These are phyloP conservation scores for Tuber indicum DNA, from an alignment of 495 filamentous ascomycete genomes.

Conservation along the genomic window DNA sequence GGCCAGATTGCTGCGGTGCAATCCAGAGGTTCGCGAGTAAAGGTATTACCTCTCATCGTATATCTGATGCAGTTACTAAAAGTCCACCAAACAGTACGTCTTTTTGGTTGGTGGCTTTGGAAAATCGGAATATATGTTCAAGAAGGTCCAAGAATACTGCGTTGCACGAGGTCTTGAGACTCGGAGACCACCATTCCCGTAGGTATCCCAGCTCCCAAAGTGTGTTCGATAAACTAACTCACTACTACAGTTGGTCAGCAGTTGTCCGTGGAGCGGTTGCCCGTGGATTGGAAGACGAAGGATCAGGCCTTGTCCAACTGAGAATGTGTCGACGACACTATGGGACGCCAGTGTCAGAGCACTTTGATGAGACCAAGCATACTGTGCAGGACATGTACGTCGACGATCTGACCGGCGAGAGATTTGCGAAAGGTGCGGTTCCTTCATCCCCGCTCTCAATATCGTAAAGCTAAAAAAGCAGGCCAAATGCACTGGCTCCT, in stretches of 20 bases:
- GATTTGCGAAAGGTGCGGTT: slow-evolving; percentile 17
- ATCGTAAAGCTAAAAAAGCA: slow-evolving; percentile 2
- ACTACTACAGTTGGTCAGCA: slow-evolving; percentile 27
- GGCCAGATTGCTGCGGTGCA: not conserved
- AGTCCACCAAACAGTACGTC: not conserved
- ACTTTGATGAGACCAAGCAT: not conserved
- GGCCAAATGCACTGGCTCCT: slow-evolving; percentile 32
- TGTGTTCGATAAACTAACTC: not conserved
- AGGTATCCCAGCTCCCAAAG: not conserved
- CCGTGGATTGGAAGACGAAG: slow-evolving; percentile 29
- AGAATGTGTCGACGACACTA: slow-evolving; percentile 32
- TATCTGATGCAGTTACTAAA: not conserved
- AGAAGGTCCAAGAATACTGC: slow-evolving; percentile 2
- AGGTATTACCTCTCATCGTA: not conserved
- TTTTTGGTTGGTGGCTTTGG: slow-evolving; percentile 47
- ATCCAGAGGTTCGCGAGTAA: not conserved
- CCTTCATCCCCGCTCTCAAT: slow-evolving; percentile 1
- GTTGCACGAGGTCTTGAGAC: not conserved
- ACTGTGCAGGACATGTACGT: not conserved
- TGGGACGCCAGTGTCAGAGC: slow-evolving; percentile 9
- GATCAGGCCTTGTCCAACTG: slow-evolving; percentile 24
- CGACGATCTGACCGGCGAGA: slow-evolving; percentile 3
- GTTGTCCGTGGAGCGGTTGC: slow-evolving; percentile 36
- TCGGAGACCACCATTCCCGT: slow-evolving; percentile 1
- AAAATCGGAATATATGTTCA: slow-evolving; percentile 37